Percentiles rank a stretch among this genome's conserved stretches.
Conservation (phyloP, 805 yeast species). For the Yamadazyma phyllophila region DNA sequence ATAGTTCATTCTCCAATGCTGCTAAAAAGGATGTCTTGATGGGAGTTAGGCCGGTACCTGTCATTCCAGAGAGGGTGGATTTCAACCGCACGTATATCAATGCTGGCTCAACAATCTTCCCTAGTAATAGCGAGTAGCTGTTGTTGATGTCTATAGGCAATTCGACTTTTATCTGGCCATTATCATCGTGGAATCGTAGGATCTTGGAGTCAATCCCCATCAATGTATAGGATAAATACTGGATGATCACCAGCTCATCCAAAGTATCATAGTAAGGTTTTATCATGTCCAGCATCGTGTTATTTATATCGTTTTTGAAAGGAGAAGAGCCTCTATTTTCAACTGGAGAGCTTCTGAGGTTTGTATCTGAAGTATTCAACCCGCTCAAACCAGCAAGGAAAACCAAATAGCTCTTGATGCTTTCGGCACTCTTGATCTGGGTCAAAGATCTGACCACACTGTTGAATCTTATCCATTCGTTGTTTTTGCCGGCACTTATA, state of each 20-base stretch:
- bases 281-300: conserved; percentile 12
- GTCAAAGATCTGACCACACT: conserved; percentile 28
- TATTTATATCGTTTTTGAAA: not conserved
- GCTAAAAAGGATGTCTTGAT: conserved; percentile 61
- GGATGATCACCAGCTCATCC: conserved; percentile 36
- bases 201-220: conserved; percentile 62
- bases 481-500: conserved; percentile 22
- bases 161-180: conserved; percentile 19
- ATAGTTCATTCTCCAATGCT: conserved; percentile 41
- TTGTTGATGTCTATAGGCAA: conserved; percentile 56
- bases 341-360: not conserved
- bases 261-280: conserved; percentile 31
- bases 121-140: conserved; percentile 55
- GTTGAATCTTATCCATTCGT: conserved; percentile 36
- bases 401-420: conserved; percentile 34
- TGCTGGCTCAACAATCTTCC: conserved; percentile 67
- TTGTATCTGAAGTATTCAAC: not conserved
- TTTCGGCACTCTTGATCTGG: conserved; percentile 25
- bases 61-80: conserved; percentile 18
- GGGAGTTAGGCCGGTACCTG: conserved; percentile 39
- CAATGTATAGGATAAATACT: conserved; percentile 51
- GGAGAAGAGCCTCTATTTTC: not conserved
- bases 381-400: conserved; percentile 25
- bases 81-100: conserved; percentile 54
- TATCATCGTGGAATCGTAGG: conserved; percentile 42